Evolutionary conservation across 2,329 filamentous ascomycete species (phyloP), one percentile per base, ranked within the genome.

Genomic region (Diaporthe caulivora): DNA sequence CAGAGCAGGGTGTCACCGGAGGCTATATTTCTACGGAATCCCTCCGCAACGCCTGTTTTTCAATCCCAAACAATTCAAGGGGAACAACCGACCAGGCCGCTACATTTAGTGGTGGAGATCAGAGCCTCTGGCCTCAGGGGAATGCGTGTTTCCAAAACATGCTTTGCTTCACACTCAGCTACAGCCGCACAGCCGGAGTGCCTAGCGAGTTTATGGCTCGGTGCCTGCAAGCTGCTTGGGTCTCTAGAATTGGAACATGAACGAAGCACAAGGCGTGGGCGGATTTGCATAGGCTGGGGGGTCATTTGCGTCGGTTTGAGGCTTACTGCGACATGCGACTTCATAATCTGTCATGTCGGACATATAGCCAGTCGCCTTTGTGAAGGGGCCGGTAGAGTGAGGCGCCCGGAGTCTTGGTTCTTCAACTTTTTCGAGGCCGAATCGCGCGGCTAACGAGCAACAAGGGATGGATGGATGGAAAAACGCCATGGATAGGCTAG

Each of bases 401-500:
- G 47, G 55, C 42, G 44, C 58, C 40, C n/a, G 34, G 24, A 62
- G 69, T 51, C 58, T 31, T 42, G 69, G 10, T 62, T 40, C 8
- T n/a, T 62, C 11, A 53, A 24, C 8, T n/a, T 62, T n/a, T 54
- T 11, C 21, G 9, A 11, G 55, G 55, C 37, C 10, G 18, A 26
- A 49, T 44, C 34, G 69, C 21, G 17, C 10, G 55, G 37, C n/a
- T 24, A 24, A 71, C 17, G 69, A 54, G 31, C 17, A 42, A 62
- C 9, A n/a, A 62, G 17, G 68, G 54, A n/a, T 53, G 31, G 44
- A 13, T 40, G 37, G 34, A n/a, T n/a, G n/a, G n/a, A n/a, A 70
- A 40, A 47, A 42, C 8, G 40, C 37, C 54, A 42, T 31, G 55
- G 69, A 71, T 40, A 31, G 69, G 69, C 37, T 31, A 57, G 15